A percentile compares a stretch with the other conserved stretches of the same genome.
These are phyloP conservation scores for Corniculantispora saksenae DNA, from an alignment of 2,329 filamentous ascomycete genomes.

Conservation along the genomic window DNA sequence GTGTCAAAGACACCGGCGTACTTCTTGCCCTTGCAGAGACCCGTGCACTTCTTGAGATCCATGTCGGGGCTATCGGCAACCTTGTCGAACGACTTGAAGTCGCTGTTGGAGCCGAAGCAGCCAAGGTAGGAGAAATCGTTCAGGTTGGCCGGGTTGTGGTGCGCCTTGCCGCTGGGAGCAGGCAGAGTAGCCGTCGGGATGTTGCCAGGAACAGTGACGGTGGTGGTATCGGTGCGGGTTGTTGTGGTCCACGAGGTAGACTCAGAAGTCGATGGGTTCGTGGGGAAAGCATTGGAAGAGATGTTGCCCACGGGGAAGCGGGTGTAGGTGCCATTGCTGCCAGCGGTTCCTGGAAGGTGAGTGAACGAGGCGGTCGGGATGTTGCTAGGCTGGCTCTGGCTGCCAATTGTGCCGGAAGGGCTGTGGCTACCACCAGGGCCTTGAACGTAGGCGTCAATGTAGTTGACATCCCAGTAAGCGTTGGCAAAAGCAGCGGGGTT, in stretches of 20 bases:
- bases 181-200: slow-evolving; percentile 17
- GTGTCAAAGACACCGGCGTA: slow-evolving; percentile 44
- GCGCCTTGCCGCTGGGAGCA: slow-evolving; percentile 9
- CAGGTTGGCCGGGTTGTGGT: slow-evolving; percentile 35
- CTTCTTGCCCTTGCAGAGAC: slow-evolving; percentile 35
- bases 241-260: slow-evolving; percentile 25
- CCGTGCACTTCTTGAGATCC: slow-evolving; percentile 42
- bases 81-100: slow-evolving; percentile 38
- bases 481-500: slow-evolving; percentile 46
- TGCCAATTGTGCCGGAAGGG: neutral
- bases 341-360: neutral
- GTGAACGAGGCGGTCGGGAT: neutral
- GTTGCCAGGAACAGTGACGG: neutral
- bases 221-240: slow-evolving; percentile 20
- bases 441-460: slow-evolving; percentile 49
- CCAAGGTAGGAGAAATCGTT: slow-evolving; percentile 38
- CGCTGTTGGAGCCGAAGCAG: slow-evolving; percentile 43
- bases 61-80: slow-evolving; percentile 35
- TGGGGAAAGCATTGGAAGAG: slow-evolving; percentile 19
- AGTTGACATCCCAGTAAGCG: slow-evolving; percentile 55
- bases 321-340: neutral
- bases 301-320: neutral
- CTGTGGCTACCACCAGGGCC: neutral
- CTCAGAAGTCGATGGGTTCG: neutral
- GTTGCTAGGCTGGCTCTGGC: neutral